Conservation (phyloP, 441 rosid species). For the Pelargonium hybrid region DNA sequence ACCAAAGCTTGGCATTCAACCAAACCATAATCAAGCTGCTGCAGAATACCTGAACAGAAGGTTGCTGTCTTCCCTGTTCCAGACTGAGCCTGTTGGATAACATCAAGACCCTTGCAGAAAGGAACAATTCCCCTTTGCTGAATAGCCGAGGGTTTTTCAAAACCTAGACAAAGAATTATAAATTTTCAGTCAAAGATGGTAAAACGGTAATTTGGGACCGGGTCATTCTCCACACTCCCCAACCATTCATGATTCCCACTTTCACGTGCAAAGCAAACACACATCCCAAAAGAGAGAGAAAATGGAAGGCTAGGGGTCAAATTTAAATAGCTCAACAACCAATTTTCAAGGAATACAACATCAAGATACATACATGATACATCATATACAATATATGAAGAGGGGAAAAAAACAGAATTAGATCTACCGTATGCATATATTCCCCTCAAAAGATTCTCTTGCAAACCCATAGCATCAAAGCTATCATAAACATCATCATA, state of each 20-base stretch:
- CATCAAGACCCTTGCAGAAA: constrained; percentile 80
- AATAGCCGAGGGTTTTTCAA: constrained; percentile 81
- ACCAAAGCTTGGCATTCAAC: constrained; percentile 73
- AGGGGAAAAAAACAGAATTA: not conserved
- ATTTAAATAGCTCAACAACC: no score
- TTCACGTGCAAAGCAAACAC: no score
- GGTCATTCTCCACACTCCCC: not conserved
- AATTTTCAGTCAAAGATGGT: not conserved
- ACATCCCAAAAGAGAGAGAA: not conserved
- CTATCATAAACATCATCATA: constrained; percentile 50
- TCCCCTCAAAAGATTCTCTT: constrained; percentile 50
- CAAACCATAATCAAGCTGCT: constrained; percentile 55
- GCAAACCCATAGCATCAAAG: constrained; percentile 32
- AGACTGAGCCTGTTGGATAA: constrained; percentile 78
- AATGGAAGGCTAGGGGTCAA: not conserved
- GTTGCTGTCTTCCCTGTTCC: constrained; percentile 85
- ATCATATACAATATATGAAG: not conserved
- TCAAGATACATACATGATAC: not conserved
- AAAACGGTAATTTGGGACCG: not conserved
- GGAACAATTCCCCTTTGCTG: constrained; percentile 91
- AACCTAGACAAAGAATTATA: constrained; percentile 23
- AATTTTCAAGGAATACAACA: not conserved
- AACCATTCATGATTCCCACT: not conserved
- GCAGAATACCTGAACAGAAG: constrained; percentile 70
- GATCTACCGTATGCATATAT: constrained; percentile 55